Percentiles rank a stretch among this genome's conserved stretches.
These are phyloP conservation scores for Globisporangium solare DNA, from an alignment of 352 stramenopile genomes.

Conservation along the genomic window DNA sequence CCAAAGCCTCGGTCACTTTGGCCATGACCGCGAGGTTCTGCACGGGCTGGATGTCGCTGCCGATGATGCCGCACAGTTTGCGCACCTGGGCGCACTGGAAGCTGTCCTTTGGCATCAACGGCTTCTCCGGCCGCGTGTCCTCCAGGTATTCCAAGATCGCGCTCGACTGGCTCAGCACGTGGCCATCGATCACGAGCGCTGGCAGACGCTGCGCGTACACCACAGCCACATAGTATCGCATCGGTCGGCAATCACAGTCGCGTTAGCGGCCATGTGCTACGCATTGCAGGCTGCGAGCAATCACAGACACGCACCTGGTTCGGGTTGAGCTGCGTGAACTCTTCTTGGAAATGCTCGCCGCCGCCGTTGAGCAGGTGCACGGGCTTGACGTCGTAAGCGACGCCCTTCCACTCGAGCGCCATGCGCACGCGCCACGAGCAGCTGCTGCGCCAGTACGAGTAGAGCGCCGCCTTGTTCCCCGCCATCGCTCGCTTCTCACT, in stretches of 20 bases:
- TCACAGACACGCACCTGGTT: conserved; percentile 38
- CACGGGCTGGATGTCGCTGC: conserved; percentile 88
- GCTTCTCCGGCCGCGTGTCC: conserved; percentile 59
- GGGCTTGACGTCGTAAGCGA: conserved; percentile 76
- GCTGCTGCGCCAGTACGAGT: conserved; percentile 87
- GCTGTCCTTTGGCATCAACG: conserved; percentile 70
- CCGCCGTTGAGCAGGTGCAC: conserved; percentile 64
- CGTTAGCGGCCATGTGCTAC: too few species aligned
- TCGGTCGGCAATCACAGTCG: too few species aligned
- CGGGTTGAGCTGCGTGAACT: conserved; percentile 59
- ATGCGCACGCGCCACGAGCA: conserved; percentile 90
- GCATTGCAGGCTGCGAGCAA: not conserved
- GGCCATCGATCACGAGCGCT: conserved; percentile 72
- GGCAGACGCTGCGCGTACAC: conserved; percentile 53
- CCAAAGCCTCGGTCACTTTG: conserved; percentile 37
- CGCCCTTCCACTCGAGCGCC: conserved; percentile 80
- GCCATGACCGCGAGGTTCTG: conserved; percentile 84
- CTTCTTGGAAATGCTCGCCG: conserved; percentile 48
- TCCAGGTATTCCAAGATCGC: conserved; percentile 95
- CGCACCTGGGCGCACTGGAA: conserved; percentile 68
- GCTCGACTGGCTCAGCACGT: conserved; percentile 73
- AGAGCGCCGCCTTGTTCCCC: conserved; percentile 42
- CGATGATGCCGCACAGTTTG: conserved; percentile 89
- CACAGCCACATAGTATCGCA: too few species aligned
- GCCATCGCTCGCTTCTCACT: conserved; percentile 6